Evolutionary conservation across 495 filamentous ascomycete species (phyloP).

Genomic region (Daldinia bambusicola): DNA sequence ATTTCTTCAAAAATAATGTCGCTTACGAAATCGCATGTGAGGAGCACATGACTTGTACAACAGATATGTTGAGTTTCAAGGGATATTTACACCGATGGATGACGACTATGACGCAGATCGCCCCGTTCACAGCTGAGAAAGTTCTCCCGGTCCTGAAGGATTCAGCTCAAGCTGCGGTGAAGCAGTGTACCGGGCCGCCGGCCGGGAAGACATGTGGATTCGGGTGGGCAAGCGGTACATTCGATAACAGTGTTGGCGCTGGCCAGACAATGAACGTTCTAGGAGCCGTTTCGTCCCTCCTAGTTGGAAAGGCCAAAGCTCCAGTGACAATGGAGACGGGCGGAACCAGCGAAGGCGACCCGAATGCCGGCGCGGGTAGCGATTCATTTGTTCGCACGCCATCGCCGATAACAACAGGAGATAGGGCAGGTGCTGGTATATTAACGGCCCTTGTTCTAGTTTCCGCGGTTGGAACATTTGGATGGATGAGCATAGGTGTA

Average conservation of each 20-base stretch:
- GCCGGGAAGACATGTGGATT: constrained; percentile 70
- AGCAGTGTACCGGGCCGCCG: constrained; percentile 70
- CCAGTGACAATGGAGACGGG: constrained; percentile 65
- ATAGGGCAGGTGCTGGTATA: constrained; percentile 66
- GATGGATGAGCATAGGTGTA: constrained; percentile 47
- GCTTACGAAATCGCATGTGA: constrained; percentile 81
- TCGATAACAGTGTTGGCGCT: constrained; percentile 62
- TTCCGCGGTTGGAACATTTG: constrained; percentile 41
- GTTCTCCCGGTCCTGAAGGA: constrained; percentile 70
- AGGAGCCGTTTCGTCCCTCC: constrained; percentile 58
- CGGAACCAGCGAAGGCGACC: constrained; percentile 69
- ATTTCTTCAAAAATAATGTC: constrained; percentile 64
- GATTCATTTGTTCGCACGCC: constrained; percentile 38
- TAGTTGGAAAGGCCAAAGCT: constrained; percentile 51
- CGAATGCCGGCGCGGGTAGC: constrained; percentile 62
- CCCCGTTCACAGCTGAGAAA: constrained; percentile 67
- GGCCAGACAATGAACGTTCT: constrained; percentile 70
- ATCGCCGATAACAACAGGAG: constrained; percentile 59
- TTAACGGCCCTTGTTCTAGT: constrained; percentile 59
- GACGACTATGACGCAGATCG: constrained; percentile 74
- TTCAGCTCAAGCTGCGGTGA: constrained; percentile 72
- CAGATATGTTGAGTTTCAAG: constrained; percentile 84
- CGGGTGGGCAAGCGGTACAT: constrained; percentile 70
- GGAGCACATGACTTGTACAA: constrained; percentile 67
- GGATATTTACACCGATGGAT: constrained; percentile 83